phyloP scores from a whole-genome alignment of 495 filamentous ascomycete genomes.

The Cladorrhinum samala region DNA sequence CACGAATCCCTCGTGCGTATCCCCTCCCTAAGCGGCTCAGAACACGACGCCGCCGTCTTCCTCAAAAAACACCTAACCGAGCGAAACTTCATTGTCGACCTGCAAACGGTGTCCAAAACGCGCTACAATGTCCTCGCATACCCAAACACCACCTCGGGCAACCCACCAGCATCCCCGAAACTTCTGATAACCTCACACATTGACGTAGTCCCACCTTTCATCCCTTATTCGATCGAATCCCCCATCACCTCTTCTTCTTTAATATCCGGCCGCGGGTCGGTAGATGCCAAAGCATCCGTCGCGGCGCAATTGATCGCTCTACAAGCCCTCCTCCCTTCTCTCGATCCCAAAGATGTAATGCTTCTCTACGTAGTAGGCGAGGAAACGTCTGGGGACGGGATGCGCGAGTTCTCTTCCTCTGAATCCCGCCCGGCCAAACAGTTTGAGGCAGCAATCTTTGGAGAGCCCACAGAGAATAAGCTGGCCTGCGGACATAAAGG shows the following conservation, averaged over 20 bases:
- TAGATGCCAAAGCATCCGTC: conserved; percentile 87
- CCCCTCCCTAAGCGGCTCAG: conserved; percentile 68
- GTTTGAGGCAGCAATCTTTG: conserved; percentile 67
- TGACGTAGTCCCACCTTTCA: conserved; percentile 66
- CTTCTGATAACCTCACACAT: conserved; percentile 72
- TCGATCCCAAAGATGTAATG: conserved; percentile 48
- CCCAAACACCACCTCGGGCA: conserved; percentile 32
- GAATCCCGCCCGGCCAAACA: too few relatives aligned
- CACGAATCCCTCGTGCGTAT: conserved; percentile 72
- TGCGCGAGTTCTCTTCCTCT: conserved; percentile 57
- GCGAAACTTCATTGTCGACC: conserved; percentile 42
- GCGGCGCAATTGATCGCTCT: conserved; percentile 70
- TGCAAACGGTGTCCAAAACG: conserved; percentile 52
- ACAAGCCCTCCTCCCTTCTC: conserved; percentile 48
- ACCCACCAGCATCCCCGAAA: conserved; percentile 31
- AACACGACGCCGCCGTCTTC: conserved; percentile 61
- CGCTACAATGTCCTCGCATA: conserved; percentile 74
- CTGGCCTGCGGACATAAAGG: conserved; percentile 91
- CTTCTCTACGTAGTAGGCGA: conserved; percentile 90
- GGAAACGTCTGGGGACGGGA: conserved; percentile 77
- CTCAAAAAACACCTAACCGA: conserved; percentile 58
- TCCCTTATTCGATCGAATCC: conserved; percentile 51
- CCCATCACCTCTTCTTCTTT: conserved; percentile 10
- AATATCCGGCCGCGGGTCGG: conserved; percentile 67
- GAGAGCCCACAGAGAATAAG: conserved; percentile 81